A percentile compares a stretch with the other conserved stretches of the same genome.
Conservation (phyloP, 2,329 filamentous ascomycete species). For the Leptographium lundbergii region DNA sequence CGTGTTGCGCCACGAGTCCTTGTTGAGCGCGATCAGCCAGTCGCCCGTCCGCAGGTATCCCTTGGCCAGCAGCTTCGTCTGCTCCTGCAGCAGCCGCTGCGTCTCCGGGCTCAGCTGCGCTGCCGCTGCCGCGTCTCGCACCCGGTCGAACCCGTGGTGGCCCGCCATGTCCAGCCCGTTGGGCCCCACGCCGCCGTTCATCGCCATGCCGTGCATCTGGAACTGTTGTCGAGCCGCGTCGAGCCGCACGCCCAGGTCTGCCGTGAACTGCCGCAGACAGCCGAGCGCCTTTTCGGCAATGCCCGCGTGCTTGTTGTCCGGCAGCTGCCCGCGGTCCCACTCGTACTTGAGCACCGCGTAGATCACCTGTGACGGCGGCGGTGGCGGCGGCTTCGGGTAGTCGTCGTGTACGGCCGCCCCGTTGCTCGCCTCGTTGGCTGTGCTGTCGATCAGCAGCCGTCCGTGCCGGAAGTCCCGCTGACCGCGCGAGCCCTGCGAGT, state of each 20-base stretch:
- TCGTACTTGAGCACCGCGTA: conserved; percentile 97
- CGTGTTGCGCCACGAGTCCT: conserved; percentile 78
- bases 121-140: conserved; percentile 22
- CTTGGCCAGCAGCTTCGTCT: conserved; percentile 70
- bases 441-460: conserved; percentile 8
- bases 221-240: conserved; percentile 41
- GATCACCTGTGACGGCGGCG: conserved; percentile 59
- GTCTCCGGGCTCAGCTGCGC: conserved; percentile 31
- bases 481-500: background rate
- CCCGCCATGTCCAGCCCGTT: conserved; percentile 23
- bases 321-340: conserved; percentile 71
- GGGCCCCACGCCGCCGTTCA: conserved; percentile 18
- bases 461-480: conserved; percentile 10
- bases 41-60: conserved; percentile 94
- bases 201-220: conserved; percentile 29
- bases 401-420: conserved; percentile 5
- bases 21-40: conserved; percentile 80
- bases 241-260: conserved; percentile 41
- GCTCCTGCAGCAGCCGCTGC: conserved; percentile 42
- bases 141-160: conserved; percentile 39
- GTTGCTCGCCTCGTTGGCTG: background rate
- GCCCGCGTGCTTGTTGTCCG: conserved; percentile 26
- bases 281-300: conserved; percentile 43
- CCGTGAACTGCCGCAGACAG: conserved; percentile 48
- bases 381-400: conserved; percentile 4